phyloP scores from a whole-genome alignment of 2,329 filamentous ascomycete genomes.

The Daldinia eschscholtzii region DNA sequence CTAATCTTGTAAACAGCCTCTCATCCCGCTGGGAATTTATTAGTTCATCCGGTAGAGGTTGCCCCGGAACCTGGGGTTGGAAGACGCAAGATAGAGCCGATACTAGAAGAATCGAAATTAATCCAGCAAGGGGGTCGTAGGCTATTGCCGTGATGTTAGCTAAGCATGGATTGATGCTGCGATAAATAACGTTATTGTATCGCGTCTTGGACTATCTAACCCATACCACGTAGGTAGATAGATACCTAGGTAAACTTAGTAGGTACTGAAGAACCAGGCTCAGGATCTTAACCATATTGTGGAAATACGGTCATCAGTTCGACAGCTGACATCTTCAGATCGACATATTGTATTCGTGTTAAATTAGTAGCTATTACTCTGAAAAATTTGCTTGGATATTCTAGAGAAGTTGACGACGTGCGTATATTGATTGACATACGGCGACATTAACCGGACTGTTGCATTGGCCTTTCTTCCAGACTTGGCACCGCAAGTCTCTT shows the following conservation, averaged over 20 bases:
- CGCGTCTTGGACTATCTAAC: slow-evolving; percentile 5
- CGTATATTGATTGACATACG: slow-evolving; percentile 18
- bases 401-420: slow-evolving; percentile 18
- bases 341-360: slow-evolving; percentile 26
- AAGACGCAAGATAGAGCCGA: slow-evolving; percentile 15
- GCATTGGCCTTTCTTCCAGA: slow-evolving; percentile 34
- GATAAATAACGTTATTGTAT: slow-evolving; percentile 16
- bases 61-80: slow-evolving; percentile 17
- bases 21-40: slow-evolving; percentile 25
- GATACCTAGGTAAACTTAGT: not conserved
- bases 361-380: slow-evolving; percentile 7
- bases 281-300: slow-evolving; percentile 24
- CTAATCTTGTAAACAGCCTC: slow-evolving; percentile 22
- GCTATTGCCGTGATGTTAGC: slow-evolving; percentile 29
- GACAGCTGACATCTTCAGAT: slow-evolving; percentile 35
- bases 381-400: slow-evolving; percentile 22
- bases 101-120: slow-evolving; percentile 24
- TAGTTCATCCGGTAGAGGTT: slow-evolving; percentile 30
- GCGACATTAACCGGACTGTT: slow-evolving; percentile 39
- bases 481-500: slow-evolving; percentile 32
- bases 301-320: slow-evolving; percentile 13
- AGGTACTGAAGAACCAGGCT: slow-evolving; percentile 4
- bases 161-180: slow-evolving; percentile 30
- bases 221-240: slow-evolving; percentile 2
- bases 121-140: slow-evolving; percentile 23